A percentile compares a stretch with the other conserved stretches of the same genome.
These are phyloP conservation scores for Aegilops speltoides DNA, from an alignment of 176 grass and related monocot genomes.

Conservation along the genomic window DNA sequence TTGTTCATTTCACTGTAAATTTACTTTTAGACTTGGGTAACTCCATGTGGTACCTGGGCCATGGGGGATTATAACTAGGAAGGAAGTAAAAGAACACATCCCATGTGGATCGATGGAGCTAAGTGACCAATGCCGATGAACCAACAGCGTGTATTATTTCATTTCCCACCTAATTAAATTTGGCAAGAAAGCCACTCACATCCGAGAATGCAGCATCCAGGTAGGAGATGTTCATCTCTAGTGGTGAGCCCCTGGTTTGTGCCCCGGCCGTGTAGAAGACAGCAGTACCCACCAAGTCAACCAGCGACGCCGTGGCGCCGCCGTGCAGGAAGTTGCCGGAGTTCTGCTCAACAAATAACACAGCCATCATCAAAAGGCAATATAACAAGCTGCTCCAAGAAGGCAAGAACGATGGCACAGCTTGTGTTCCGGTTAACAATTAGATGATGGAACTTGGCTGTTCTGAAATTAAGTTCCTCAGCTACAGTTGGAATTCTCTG, in stretches of 20 bases:
- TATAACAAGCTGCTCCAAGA: not conserved
- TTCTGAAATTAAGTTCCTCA: not conserved
- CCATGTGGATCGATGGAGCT: not conserved
- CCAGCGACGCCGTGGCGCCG: constrained; percentile 76
- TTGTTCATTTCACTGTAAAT: not conserved
- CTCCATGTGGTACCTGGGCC: not conserved
- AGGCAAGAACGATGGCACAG: not conserved
- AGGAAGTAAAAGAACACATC: not conserved
- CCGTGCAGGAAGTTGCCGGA: constrained; percentile 87
- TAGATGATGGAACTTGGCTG: not conserved
- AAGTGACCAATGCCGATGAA: no score
- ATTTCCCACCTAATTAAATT: not conserved
- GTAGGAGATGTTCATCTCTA: constrained; percentile 93
- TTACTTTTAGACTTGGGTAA: not conserved
- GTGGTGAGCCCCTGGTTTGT: constrained; percentile 53
- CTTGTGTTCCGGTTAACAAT: not conserved
- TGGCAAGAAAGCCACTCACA: constrained; percentile 21
- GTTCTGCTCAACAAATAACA: constrained; percentile 34
- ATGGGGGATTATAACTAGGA: not conserved
- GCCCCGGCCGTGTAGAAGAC: constrained; percentile 68
- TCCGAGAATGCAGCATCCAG: constrained; percentile 77
- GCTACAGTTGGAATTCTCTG: not conserved
- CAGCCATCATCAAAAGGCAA: not conserved
- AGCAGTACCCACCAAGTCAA: constrained; percentile 75
- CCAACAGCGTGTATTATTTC: not conserved